phyloP scores from a whole-genome alignment of 2,329 filamentous ascomycete species.

The Penicillium decumbens region DNA sequence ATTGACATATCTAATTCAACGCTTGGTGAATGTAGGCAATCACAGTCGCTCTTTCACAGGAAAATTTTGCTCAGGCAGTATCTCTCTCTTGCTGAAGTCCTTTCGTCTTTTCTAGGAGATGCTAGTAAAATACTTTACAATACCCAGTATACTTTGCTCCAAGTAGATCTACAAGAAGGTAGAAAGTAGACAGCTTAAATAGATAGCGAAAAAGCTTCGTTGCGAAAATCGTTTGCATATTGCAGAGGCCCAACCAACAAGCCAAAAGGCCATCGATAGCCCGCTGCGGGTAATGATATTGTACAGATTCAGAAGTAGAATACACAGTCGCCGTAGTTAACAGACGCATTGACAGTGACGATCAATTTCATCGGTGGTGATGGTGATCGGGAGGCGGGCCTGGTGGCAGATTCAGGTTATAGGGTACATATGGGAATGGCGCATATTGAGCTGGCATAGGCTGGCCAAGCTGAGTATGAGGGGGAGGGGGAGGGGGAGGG shows the following conservation, averaged over 20 bases:
- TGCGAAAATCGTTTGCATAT: not conserved
- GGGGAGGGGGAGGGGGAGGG: conserved; percentile 12
- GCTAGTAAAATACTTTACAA: not conserved
- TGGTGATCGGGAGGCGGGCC: not conserved
- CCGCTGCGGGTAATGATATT: not conserved
- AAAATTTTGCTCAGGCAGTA: too few relatives aligned
- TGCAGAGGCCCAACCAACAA: not conserved
- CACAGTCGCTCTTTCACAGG: too few relatives aligned
- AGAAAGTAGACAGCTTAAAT: not conserved
- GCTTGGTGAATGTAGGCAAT: too few relatives aligned
- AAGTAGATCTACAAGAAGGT: not conserved
- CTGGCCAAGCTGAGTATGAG: conserved; percentile 14
- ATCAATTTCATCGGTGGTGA: conserved; percentile 1
- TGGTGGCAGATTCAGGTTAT: conserved; percentile 3
- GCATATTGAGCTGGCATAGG: conserved; percentile 25
- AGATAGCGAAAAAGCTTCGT: not conserved
- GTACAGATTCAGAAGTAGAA: not conserved
- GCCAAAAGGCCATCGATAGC: not conserved
- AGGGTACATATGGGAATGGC: conserved; percentile 26
- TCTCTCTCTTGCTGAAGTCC: too few relatives aligned
- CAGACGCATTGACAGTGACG: not conserved
- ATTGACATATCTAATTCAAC: too few relatives aligned
- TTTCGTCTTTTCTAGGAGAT: too few relatives aligned
- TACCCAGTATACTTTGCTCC: not conserved
- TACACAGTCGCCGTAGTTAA: not conserved